A percentile compares a stretch with the other conserved stretches of the same genome.
Evolutionary conservation across 176 grass and related monocot genomes (phyloP).

Genomic region (Microstegium vimineum): DNA sequence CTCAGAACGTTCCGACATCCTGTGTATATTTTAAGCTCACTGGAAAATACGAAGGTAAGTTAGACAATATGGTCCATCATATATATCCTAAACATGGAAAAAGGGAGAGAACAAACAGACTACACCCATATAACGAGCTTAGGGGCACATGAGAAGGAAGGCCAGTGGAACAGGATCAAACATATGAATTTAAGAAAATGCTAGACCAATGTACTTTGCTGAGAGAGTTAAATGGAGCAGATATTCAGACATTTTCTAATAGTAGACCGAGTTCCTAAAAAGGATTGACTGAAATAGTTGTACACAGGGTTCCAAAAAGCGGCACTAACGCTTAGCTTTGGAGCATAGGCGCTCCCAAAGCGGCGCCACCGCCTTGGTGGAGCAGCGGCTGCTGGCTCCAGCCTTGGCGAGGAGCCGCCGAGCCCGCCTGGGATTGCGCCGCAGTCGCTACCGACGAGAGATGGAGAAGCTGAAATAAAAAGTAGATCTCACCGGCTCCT

Average conservation of each 20-base stretch:
- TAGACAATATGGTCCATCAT: background rate
- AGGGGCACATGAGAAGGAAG: background rate
- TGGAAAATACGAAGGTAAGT: conserved; percentile 3
- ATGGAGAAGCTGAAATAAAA: too few relatives aligned
- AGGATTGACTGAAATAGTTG: background rate
- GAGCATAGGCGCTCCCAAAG: too few relatives aligned
- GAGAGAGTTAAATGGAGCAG: background rate
- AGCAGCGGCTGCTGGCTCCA: too few relatives aligned
- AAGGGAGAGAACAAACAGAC: background rate
- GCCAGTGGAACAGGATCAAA: background rate
- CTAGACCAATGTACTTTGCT: background rate
- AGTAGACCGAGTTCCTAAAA: background rate
- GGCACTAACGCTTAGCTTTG: too few relatives aligned
- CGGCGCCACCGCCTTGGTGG: too few relatives aligned
- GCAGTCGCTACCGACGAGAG: too few relatives aligned
- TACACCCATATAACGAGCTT: background rate
- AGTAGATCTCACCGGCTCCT: too few relatives aligned
- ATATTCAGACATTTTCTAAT: background rate
- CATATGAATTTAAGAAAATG: background rate
- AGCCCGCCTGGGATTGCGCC: too few relatives aligned
- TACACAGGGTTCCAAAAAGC: too few relatives aligned
- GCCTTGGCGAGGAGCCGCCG: too few relatives aligned
- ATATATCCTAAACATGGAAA: background rate
- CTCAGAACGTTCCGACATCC: conserved; percentile 52
- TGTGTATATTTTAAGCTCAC: background rate